Evolutionary conservation across 2,329 filamentous ascomycete genomes (phyloP).

Genomic region (Paraphoma sp.): DNA sequence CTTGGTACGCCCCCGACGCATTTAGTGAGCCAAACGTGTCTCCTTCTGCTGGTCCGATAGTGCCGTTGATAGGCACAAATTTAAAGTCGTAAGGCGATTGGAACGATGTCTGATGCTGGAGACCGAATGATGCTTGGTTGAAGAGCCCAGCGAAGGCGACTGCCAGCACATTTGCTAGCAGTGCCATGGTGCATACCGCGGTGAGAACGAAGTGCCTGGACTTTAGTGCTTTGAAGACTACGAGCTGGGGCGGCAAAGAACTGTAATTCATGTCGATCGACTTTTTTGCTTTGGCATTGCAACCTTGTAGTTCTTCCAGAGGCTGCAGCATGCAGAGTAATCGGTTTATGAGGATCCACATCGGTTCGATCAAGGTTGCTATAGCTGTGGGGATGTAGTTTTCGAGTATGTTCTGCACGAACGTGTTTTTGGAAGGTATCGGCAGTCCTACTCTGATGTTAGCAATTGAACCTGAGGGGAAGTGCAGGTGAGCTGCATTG

Average conservation of each 20-base stretch:
- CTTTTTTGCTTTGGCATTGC: conserved; percentile 40
- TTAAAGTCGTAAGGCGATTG: no score
- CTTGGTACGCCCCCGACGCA: conserved; percentile 33
- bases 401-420: conserved; percentile 51
- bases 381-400: conserved; percentile 63
- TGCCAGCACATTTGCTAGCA: conserved; percentile 62
- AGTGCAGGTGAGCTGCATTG: no score
- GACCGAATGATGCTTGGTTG: conserved; percentile 40
- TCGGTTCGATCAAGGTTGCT: conserved; percentile 63
- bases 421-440: conserved; percentile 41
- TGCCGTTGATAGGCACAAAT: conserved; percentile 27
- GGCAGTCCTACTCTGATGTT: conserved; percentile 31
- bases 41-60: conserved; percentile 14
- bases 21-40: neutral
- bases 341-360: conserved; percentile 63
- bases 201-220: conserved; percentile 56
- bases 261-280: conserved; percentile 58
- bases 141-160: conserved; percentile 62
- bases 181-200: conserved; percentile 55
- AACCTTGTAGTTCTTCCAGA: conserved; percentile 56
- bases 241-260: conserved; percentile 63
- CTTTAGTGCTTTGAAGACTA: conserved; percentile 54
- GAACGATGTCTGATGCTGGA: conserved; percentile 6
- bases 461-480: neutral
- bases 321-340: conserved; percentile 62